These are phyloP conservation scores for Lomentospora prolificans DNA, from an alignment of 2,329 filamentous ascomycete species.

Conservation along the genomic window DNA sequence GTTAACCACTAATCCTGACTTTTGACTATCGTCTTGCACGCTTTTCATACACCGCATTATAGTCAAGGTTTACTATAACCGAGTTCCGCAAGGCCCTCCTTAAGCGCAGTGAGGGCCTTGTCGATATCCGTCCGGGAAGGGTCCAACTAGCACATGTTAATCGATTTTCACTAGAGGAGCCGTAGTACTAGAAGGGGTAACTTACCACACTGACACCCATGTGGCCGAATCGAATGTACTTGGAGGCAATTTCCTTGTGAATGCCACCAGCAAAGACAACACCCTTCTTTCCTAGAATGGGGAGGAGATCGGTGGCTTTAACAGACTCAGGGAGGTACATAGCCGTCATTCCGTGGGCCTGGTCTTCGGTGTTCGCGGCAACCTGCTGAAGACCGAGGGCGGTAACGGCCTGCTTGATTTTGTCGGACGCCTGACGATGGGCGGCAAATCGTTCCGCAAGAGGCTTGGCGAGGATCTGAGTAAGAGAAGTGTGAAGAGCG, in stretches of 20 bases:
- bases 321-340: constrained; percentile 87
- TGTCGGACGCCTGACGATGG: constrained; percentile 71
- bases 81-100: constrained; percentile 63
- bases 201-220: constrained; percentile 87
- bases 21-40: too few species aligned
- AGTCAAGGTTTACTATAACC: constrained; percentile 36
- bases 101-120: constrained; percentile 69
- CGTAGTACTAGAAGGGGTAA: constrained; percentile 13
- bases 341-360: constrained; percentile 96
- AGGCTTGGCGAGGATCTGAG: constrained; percentile 73
- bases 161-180: too few species aligned
- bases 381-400: constrained; percentile 82
- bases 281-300: constrained; percentile 73
- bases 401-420: constrained; percentile 73
- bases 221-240: constrained; percentile 92
- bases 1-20: too few species aligned
- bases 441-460: constrained; percentile 73
- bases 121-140: constrained; percentile 72
- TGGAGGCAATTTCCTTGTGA: constrained; percentile 88
- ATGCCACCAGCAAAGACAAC: constrained; percentile 92
- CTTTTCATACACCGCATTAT: not conserved
- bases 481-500: constrained; percentile 81
- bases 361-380: constrained; percentile 74
- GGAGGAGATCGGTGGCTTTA: constrained; percentile 71
- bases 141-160: constrained; percentile 45